A percentile compares a stretch with the other conserved stretches of the same genome.
These are phyloP conservation scores for Verruconis gallopava DNA, from an alignment of 2,329 filamentous ascomycete species.

Conservation along the genomic window DNA sequence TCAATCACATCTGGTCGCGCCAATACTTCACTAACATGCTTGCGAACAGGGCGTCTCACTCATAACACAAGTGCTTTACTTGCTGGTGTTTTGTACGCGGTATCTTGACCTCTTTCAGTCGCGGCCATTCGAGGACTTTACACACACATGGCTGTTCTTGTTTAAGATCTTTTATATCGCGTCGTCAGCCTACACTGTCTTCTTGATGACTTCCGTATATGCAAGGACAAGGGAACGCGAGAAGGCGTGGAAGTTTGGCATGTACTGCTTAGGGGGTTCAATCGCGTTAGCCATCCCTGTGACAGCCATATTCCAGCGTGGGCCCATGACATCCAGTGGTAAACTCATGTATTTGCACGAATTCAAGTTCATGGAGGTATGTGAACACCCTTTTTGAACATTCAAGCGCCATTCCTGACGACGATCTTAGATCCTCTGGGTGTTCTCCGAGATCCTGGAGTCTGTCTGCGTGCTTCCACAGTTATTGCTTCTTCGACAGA, in stretches of 20 bases:
- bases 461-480: slow-evolving; percentile 84
- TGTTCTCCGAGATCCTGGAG: slow-evolving; percentile 85
- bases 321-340: neutral
- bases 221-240: slow-evolving; percentile 82
- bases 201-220: slow-evolving; percentile 74
- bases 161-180: slow-evolving; percentile 85
- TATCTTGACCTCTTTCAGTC: slow-evolving; percentile 67
- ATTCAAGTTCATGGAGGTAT: slow-evolving; percentile 12
- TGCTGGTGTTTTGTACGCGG: slow-evolving; percentile 69
- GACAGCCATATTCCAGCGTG: slow-evolving; percentile 48
- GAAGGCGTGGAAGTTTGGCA: slow-evolving; percentile 84
- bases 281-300: slow-evolving; percentile 53
- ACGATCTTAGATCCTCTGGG: slow-evolving; percentile 51
- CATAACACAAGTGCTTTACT: slow-evolving; percentile 81
- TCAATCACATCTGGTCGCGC: neutral
- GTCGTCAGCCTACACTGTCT: slow-evolving; percentile 75
- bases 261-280: slow-evolving; percentile 52
- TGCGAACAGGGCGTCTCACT: slow-evolving; percentile 61
- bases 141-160: slow-evolving; percentile 54
- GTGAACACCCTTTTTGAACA: neutral
- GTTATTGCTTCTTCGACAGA: slow-evolving; percentile 80
- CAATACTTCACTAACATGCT: slow-evolving; percentile 4
- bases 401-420: slow-evolving; percentile 6
- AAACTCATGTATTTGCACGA: slow-evolving; percentile 6
- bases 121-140: slow-evolving; percentile 27